A percentile compares a stretch with the other conserved stretches of the same genome.
These are phyloP conservation scores for Claviceps lovelessii DNA, from an alignment of 2,329 filamentous ascomycete species.

Conservation along the genomic window DNA sequence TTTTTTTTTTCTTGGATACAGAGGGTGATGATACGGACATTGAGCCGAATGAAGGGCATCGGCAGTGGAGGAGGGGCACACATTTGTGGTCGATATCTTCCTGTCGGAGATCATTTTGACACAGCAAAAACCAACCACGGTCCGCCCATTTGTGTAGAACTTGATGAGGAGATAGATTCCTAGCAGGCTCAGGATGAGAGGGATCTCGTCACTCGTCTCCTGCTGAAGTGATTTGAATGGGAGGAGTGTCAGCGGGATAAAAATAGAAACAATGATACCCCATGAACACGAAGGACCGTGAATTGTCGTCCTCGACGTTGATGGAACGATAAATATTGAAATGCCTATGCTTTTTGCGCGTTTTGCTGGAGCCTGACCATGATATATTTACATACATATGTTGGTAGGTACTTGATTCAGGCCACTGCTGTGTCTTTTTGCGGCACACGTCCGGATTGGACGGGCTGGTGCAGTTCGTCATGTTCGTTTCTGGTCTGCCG, in stretches of 20 bases:
- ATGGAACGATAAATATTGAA: not conserved
- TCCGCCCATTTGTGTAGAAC: not conserved
- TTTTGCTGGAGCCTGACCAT: not conserved
- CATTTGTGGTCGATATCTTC: not conserved
- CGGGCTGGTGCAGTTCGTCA: not conserved
- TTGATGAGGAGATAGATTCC: not conserved
- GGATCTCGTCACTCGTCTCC: not conserved
- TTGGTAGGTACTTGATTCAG: no score
- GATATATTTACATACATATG: not conserved
- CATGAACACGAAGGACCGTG: not conserved
- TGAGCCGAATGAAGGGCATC: not conserved
- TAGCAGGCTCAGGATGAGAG: not conserved
- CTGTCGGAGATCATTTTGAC: not conserved
- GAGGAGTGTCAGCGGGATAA: not conserved
- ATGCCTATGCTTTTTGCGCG: not conserved
- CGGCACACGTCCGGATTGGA: not conserved
- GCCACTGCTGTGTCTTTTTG: not conserved
- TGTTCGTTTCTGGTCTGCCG: not conserved
- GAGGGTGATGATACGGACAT: not conserved
- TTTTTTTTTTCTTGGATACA: not conserved
- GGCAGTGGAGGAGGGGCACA: not conserved
- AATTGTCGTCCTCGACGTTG: not conserved
- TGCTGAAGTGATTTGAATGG: not conserved
- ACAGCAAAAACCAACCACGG: not conserved
- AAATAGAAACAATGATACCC: conserved; percentile 3